Conservation (phyloP, 345 rosid species). For the Salix brachista region DNA sequence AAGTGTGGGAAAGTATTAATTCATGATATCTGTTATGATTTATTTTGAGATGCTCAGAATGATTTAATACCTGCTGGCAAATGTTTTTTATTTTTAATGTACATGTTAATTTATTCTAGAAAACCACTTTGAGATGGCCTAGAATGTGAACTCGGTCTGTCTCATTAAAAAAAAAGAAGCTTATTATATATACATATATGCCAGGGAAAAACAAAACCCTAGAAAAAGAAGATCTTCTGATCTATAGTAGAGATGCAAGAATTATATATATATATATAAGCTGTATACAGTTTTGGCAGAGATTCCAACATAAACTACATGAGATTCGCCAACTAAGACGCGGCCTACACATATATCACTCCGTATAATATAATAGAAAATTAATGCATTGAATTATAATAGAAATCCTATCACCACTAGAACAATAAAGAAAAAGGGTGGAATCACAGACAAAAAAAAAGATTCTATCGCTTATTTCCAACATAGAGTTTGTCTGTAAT, state of each 20-base stretch:
- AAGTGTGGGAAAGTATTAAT: too few relatives aligned
- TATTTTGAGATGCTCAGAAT: background rate
- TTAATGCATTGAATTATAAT: too few relatives aligned
- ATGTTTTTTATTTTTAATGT: background rate
- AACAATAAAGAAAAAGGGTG: too few relatives aligned
- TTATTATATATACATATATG: background rate
- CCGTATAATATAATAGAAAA: too few relatives aligned
- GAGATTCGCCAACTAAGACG: background rate
- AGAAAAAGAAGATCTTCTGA: background rate
- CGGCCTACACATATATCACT: background rate
- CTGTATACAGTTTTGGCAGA: slow-evolving; percentile 1
- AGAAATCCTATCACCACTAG: too few relatives aligned
- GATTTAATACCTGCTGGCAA: too few relatives aligned
- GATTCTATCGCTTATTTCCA: too few relatives aligned
- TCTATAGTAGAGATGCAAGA: background rate
- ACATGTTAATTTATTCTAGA: background rate
- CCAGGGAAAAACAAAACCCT: background rate
- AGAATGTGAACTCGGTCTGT: background rate
- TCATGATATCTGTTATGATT: background rate
- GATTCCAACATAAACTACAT: background rate
- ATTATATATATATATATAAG: background rate
- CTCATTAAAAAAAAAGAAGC: too few relatives aligned
- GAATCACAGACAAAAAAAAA: too few relatives aligned
- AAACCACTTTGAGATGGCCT: background rate
- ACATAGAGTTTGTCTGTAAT: too few relatives aligned